A percentile compares a stretch with the other conserved stretches of the same genome.
Evolutionary conservation across 2,329 filamentous ascomycete species (phyloP).

Genomic region (Venturiaceae sp.): DNA sequence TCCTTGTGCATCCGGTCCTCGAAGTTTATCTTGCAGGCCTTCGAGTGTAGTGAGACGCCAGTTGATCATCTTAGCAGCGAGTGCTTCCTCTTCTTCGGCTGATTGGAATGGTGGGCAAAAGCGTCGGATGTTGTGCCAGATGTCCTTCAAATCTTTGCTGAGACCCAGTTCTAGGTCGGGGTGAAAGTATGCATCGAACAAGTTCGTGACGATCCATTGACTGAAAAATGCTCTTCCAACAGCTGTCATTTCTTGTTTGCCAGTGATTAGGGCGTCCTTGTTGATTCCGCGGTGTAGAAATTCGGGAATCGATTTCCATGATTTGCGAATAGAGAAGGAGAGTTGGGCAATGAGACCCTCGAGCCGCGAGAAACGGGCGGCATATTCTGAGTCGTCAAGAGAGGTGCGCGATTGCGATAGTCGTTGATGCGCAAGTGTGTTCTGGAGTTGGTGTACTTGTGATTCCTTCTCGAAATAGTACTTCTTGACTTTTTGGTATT

Average conservation of each 20-base stretch:
- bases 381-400: constrained; percentile 91
- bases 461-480: constrained; percentile 90
- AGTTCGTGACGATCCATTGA: constrained; percentile 80
- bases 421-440: constrained; percentile 92
- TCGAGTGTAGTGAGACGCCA: constrained; percentile 94
- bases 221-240: constrained; percentile 83
- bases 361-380: constrained; percentile 76
- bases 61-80: constrained; percentile 77
- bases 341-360: constrained; percentile 93
- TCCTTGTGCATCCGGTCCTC: constrained; percentile 53
- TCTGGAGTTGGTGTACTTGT: constrained; percentile 90
- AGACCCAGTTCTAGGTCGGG: constrained; percentile 70
- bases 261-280: constrained; percentile 72
- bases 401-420: constrained; percentile 90
- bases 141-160: constrained; percentile 69
- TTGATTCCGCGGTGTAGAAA: constrained; percentile 79
- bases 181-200: constrained; percentile 90
- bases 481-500: constrained; percentile 97
- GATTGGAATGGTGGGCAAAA: constrained; percentile 65
- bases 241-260: constrained; percentile 96
- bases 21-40: constrained; percentile 65
- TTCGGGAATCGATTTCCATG: constrained; percentile 71
- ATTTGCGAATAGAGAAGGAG: constrained; percentile 91
- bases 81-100: constrained; percentile 80
- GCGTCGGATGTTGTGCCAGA: constrained; percentile 62